A percentile compares a stretch with the other conserved stretches of the same genome.
phyloP scores from a whole-genome alignment of 2,329 filamentous ascomycete species.

The Ophiostoma pallidulum region DNA sequence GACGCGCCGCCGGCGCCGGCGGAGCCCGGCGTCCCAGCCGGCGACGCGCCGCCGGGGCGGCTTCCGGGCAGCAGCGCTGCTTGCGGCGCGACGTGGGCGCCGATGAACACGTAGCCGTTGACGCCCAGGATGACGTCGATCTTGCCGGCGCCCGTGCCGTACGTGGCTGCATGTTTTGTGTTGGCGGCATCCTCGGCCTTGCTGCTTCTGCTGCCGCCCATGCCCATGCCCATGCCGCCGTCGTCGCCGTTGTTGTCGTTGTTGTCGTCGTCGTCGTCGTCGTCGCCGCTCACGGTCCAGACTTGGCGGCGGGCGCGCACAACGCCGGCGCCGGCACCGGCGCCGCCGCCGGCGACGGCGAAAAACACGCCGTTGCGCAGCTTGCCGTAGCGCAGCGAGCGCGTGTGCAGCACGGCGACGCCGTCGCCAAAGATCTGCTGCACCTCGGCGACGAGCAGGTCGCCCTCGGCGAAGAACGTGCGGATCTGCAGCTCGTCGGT shows the following conservation, averaged over 20 bases:
- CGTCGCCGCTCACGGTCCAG: slow-evolving; percentile 61
- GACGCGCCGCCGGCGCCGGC: no score
- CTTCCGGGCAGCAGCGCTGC: slow-evolving; percentile 22
- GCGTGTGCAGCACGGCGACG: slow-evolving; percentile 77
- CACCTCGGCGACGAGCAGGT: slow-evolving; percentile 89
- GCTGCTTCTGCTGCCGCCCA: no score
- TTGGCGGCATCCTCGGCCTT: not conserved
- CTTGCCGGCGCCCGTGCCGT: slow-evolving; percentile 41
- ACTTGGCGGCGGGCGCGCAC: slow-evolving; percentile 77
- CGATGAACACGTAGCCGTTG: slow-evolving; percentile 86
- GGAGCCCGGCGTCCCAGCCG: no score
- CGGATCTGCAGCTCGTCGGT: slow-evolving; percentile 96
- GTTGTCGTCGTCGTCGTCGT: slow-evolving; percentile 49
- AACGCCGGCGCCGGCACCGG: slow-evolving; percentile 77
- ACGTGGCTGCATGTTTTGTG: slow-evolving; percentile 4
- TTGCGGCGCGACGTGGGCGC: slow-evolving; percentile 31
- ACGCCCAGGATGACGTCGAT: slow-evolving; percentile 87
- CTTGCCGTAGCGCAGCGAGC: slow-evolving; percentile 89
- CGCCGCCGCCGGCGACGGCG: slow-evolving; percentile 68
- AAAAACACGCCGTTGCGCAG: slow-evolving; percentile 87
- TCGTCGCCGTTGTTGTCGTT: slow-evolving; percentile 88
- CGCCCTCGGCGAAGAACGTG: slow-evolving; percentile 93
- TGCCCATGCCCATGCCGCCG: no score
- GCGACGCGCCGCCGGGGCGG: no score
- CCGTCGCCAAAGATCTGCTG: slow-evolving; percentile 83